phyloP scores from a whole-genome alignment of 805 yeast genomes.

The Suhomyces canberraensis region DNA sequence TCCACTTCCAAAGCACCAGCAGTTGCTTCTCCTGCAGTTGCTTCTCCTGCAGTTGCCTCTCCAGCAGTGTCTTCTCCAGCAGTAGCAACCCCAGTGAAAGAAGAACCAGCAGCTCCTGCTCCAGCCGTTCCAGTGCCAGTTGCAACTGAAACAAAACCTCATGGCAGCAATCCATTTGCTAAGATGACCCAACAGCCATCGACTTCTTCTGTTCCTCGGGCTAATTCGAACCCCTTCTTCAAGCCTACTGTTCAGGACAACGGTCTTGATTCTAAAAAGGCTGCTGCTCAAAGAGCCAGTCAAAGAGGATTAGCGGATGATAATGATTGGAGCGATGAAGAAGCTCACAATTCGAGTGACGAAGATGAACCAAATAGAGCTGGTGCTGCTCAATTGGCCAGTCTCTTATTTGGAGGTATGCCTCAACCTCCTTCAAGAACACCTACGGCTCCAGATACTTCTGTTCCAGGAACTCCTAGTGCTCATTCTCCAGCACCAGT shows the following conservation, averaged over 20 bases:
- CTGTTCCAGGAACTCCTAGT: not conserved
- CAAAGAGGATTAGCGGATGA: slow-evolving; percentile 55
- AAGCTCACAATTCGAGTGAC: slow-evolving; percentile 42
- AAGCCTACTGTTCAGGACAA: slow-evolving; percentile 36
- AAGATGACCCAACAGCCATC: slow-evolving; percentile 20
- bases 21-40: not conserved
- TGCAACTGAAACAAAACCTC: slow-evolving; percentile 16
- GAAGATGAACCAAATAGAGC: slow-evolving; percentile 48
- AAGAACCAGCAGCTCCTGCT: slow-evolving; percentile 6
- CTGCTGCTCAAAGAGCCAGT: slow-evolving; percentile 68
- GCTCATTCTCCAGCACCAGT: slow-evolving; percentile 1
- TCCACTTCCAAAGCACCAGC: slow-evolving; percentile 11
- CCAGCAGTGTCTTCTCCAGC: slow-evolving; percentile 9
- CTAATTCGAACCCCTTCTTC: slow-evolving; percentile 56
- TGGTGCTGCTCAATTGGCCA: slow-evolving; percentile 57
- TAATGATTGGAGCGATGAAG: slow-evolving; percentile 47
- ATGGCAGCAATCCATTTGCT: slow-evolving; percentile 51
- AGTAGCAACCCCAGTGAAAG: slow-evolving; percentile 2
- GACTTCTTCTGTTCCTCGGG: slow-evolving; percentile 11
- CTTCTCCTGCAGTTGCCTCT: slow-evolving; percentile 3
- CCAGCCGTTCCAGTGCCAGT: too few species aligned
- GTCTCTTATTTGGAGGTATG: slow-evolving; percentile 51
- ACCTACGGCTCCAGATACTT: slow-evolving; percentile 7
- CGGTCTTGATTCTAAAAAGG: slow-evolving; percentile 51
- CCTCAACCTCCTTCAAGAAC: slow-evolving; percentile 26